Percentiles rank a stretch among this genome's conserved stretches.
Evolutionary conservation across 352 stramenopile genomes (phyloP).

Genomic region (Globisporangium viniferum): DNA sequence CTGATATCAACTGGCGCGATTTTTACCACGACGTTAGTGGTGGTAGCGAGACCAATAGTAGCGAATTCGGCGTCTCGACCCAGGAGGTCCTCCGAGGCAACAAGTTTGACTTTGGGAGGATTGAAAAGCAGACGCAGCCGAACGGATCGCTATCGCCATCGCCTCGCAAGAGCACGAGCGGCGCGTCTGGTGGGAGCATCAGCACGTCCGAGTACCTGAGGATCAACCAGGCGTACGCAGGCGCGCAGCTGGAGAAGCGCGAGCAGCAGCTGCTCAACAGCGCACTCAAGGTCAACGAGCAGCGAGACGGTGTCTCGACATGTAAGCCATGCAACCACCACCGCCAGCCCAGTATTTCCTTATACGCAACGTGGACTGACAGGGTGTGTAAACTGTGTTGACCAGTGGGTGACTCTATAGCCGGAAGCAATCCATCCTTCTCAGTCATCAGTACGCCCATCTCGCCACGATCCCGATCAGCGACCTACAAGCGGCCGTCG

Average conservation of each 20-base stretch:
- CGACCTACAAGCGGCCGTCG: conserved; percentile 11
- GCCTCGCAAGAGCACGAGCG: conserved; percentile 3
- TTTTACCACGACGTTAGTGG: background rate
- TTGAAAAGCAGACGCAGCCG: background rate
- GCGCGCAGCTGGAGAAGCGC: conserved; percentile 11
- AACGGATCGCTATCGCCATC: background rate
- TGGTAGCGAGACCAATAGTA: background rate
- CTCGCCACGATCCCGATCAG: conserved; percentile 14
- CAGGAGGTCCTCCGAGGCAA: conserved; percentile 4
- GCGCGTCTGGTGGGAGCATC: background rate
- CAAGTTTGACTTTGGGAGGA: conserved; percentile 8
- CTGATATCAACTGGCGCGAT: conserved; percentile 9
- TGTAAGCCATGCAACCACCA: background rate
- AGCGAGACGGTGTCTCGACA: background rate
- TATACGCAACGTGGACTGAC: no score
- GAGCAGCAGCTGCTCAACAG: conserved; percentile 14
- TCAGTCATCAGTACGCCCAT: conserved; percentile 4
- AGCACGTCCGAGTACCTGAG: conserved; percentile 4
- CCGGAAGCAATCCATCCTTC: background rate
- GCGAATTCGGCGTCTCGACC: background rate
- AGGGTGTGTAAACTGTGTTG: no score
- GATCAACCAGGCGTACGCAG: conserved; percentile 5
- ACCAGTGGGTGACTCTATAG: background rate
- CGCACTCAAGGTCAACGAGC: conserved; percentile 18
- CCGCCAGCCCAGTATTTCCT: no score